Evolutionary conservation across 2,329 filamentous ascomycete species (phyloP).

Genomic region (Fusarium xyrophilum): DNA sequence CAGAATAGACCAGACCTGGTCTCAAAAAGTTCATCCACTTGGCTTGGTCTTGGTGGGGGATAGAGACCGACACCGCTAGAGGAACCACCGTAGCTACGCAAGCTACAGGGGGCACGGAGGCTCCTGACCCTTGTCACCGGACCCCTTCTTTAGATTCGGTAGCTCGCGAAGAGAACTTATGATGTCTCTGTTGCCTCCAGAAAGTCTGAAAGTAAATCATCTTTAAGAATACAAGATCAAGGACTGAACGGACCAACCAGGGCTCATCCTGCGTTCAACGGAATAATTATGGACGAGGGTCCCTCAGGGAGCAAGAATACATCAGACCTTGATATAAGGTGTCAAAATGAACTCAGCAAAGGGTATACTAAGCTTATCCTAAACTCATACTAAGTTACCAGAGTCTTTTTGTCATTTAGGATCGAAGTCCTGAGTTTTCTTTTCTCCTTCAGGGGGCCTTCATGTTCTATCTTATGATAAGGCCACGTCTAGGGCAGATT

Average conservation of each 20-base stretch:
- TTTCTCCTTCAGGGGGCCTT: too few species aligned
- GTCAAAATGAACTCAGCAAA: too few species aligned
- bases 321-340: too few species aligned
- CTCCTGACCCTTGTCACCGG: constrained; percentile 23
- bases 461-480: too few species aligned
- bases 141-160: constrained; percentile 10
- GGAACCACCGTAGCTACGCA: constrained; percentile 11
- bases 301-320: too few species aligned
- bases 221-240: not conserved
- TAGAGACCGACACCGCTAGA: not conserved
- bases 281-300: not conserved
- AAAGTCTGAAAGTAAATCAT: not conserved
- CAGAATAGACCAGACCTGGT: not conserved
- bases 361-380: too few species aligned
- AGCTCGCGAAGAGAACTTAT: not conserved
- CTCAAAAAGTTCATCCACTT: constrained; percentile 5
- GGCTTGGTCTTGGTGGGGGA: constrained; percentile 20
- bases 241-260: not conserved
- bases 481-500: not conserved
- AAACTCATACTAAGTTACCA: too few species aligned
- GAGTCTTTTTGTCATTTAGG: too few species aligned
- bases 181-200: too few species aligned
- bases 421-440: too few species aligned
- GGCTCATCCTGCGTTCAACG: too few species aligned
- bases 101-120: constrained; percentile 21